Percentiles rank a stretch among this genome's conserved stretches.
These are phyloP conservation scores for Fonsecaea erecta DNA, from an alignment of 2,329 filamentous ascomycete species.

Conservation along the genomic window DNA sequence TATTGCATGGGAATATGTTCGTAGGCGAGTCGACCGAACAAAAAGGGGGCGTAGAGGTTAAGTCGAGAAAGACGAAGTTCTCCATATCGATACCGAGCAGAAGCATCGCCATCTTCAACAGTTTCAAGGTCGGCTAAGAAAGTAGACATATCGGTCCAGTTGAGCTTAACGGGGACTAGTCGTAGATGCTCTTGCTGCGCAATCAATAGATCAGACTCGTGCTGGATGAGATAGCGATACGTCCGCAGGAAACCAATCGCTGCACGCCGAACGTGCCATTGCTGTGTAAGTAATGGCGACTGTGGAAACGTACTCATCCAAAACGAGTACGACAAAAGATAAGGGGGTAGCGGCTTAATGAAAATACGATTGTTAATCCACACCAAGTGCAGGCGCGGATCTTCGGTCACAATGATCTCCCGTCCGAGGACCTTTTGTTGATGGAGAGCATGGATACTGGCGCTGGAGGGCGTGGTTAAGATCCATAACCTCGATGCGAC, in stretches of 20 bases:
- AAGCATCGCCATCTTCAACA: not conserved
- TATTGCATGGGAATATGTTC: not conserved
- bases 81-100: not conserved
- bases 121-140: not conserved
- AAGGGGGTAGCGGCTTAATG: too few species aligned
- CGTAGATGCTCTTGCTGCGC: constrained; percentile 38
- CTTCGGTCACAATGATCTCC: too few species aligned
- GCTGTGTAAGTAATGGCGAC: not conserved
- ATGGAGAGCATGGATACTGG: not conserved
- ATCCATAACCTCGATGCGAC: not conserved
- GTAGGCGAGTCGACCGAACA: not conserved
- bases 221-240: constrained; percentile 49
- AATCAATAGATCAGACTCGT: constrained; percentile 48
- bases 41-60: not conserved
- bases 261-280: constrained; percentile 4
- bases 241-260: constrained; percentile 47
- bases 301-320: too few species aligned
- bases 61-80: not conserved
- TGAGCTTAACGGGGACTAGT: constrained; percentile 43
- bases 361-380: too few species aligned
- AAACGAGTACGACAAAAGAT: too few species aligned
- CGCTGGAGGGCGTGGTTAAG: not conserved
- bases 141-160: constrained; percentile 30
- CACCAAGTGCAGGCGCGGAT: too few species aligned
- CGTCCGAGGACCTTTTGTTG: too few species aligned